A percentile compares a stretch with the other conserved stretches of the same genome.
phyloP scores from a whole-genome alignment of 768 basidiomycete genomes.

The Pholiota molesta region DNA sequence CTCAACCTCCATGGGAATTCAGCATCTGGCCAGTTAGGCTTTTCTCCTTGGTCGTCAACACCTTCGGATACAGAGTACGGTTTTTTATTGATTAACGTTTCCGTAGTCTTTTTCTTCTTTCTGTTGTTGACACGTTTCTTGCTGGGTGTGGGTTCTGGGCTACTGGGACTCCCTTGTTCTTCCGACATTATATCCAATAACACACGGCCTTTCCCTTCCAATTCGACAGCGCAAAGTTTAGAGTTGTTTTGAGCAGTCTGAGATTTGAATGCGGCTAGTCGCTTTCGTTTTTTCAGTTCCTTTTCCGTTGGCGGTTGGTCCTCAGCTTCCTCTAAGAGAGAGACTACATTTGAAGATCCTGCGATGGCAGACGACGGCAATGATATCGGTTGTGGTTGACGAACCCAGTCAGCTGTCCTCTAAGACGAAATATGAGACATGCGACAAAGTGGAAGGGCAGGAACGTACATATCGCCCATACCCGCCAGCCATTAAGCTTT shows the following conservation, averaged over 20 bases:
- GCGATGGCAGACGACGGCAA: constrained; percentile 40
- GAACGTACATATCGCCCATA: constrained; percentile 74
- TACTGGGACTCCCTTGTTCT: constrained; percentile 29
- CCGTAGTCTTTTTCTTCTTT: constrained; percentile 55
- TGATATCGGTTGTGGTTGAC: constrained; percentile 54
- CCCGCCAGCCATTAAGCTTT: constrained; percentile 81
- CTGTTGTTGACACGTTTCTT: constrained; percentile 44
- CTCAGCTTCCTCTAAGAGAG: constrained; percentile 41
- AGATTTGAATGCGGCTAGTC: constrained; percentile 69
- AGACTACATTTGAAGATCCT: constrained; percentile 46
- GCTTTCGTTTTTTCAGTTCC: constrained; percentile 66
- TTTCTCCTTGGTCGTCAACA: constrained; percentile 40
- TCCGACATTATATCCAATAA: constrained; percentile 60
- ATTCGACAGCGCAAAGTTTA: constrained; percentile 60
- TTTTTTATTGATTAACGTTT: constrained; percentile 37
- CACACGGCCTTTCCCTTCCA: constrained; percentile 73
- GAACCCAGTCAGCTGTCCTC: constrained; percentile 65
- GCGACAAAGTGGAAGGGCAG: not conserved
- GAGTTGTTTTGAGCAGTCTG: constrained; percentile 35
- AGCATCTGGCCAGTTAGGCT: constrained; percentile 77
- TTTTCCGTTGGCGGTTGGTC: constrained; percentile 53
- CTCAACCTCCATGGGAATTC: constrained; percentile 80
- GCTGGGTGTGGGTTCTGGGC: constrained; percentile 33
- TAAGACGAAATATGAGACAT: constrained; percentile 28
- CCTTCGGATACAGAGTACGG: constrained; percentile 20